Evolutionary conservation across 2,329 filamentous ascomycete genomes (phyloP), one percentile per base, ranked within the genome.

Genomic region (Helotiales sp.): DNA sequence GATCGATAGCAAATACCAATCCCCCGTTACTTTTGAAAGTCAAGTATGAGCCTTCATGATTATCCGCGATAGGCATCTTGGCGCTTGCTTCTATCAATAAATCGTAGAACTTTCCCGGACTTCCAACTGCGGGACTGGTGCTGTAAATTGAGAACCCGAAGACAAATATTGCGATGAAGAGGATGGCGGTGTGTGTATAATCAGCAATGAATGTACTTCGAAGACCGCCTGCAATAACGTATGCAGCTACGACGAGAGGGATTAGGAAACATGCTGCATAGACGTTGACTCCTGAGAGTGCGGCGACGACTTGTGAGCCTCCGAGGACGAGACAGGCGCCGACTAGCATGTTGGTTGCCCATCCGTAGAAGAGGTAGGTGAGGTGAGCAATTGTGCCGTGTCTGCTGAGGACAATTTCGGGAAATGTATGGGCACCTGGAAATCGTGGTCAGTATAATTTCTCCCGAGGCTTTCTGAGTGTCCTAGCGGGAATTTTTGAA

Each of bases 191-290:
- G 58, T 77, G 75, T 1, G 70, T 68, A 54, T 76, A 77, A 57
- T 77, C 75, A 12, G 72, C 72, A 42, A 76, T 73, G 40, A 77
- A 76, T 0, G 75, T 77, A 19, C 70, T 70, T 2, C 74, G 66
- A 47, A 77, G 59, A 2, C 74, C 75, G 19, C 75, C 75, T 1
- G 69, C 68, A 52, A 76, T 71, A 3, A 76, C 73, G 59, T 77
- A 77, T 1, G 69, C 72, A 1, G 68, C 70, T 0, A 76, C 74
- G 1, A 72, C 74, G 0, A 72, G 57, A 0, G 74, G 74, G 44
- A 76, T 74, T 33, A 77, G 64, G 55, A 75, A 76, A 51, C 67
- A 73, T 0, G 75, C 73, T 0, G 67, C 75, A 54, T 76, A 76
- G 27, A 76, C 71, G 42, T 76, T 75, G 50, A 77, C 71, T 4